phyloP scores from a whole-genome alignment of 169 alveolate genomes.

The Cyclospora cayetanensis region DNA sequence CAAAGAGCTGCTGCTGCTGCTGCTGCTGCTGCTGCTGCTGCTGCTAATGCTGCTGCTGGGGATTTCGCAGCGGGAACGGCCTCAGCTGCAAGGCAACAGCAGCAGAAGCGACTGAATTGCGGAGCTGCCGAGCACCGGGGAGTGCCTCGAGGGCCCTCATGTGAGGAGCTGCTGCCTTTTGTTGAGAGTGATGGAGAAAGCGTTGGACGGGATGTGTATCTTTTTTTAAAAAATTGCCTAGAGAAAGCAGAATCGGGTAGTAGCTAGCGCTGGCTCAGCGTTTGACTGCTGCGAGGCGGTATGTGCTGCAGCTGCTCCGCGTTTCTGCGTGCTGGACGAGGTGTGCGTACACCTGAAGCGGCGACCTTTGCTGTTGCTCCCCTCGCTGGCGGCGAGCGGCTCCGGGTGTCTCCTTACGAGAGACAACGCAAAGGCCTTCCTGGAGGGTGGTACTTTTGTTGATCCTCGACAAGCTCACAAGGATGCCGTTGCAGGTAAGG shows the following conservation, averaged over 20 bases:
- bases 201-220: too few species aligned
- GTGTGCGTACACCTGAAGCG: slow-evolving; percentile 63
- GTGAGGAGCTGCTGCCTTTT: neutral
- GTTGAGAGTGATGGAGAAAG: neutral
- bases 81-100: neutral
- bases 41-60: neutral
- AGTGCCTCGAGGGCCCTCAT: neutral
- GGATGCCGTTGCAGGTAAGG: neutral
- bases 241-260: too few species aligned
- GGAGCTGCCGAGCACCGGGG: neutral
- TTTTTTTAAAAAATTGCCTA: too few species aligned
- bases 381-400: neutral
- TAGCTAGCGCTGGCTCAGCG: neutral
- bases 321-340: slow-evolving; percentile 57
- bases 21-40: neutral
- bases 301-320: slow-evolving; percentile 32
- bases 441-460: neutral
- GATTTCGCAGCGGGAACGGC: neutral
- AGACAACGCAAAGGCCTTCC: slow-evolving; percentile 4
- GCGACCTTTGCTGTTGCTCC: slow-evolving; percentile 46
- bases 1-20: neutral
- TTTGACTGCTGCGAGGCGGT: slow-evolving; percentile 2
- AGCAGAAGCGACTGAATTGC: neutral
- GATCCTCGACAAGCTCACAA: slow-evolving; percentile 9
- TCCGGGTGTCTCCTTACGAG: neutral